Evolutionary conservation across 306 rosid genomes (phyloP), one percentile per base, ranked within the genome.

Genomic region (Arachis stenosperma): DNA sequence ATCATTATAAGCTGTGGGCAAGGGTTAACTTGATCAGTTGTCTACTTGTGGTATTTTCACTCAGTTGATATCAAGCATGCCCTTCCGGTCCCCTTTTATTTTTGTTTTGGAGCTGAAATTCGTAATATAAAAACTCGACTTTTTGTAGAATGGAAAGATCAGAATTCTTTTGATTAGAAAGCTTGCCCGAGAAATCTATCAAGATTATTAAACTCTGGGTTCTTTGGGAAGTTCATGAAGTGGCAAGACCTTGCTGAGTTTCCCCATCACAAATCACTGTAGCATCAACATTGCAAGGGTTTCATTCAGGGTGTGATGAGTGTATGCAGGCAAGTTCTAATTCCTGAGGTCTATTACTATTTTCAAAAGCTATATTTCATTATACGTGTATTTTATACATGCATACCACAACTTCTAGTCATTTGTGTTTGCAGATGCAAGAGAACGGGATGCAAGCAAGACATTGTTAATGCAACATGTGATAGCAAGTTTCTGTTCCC

Each of bases 271-370:
- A 7, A 17, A 39, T 61, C 43, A 15, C 7, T 46, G n/a, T 79
- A 27, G 42, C 52, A 50, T 52, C 36, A 6, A 63, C 7, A n/a
- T 50, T 55, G 77, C 65, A 36, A 63, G 30, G 66, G 65, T 52
- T 33, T 33, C 61, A 51, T 65, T 41, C 58, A 33, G 12, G 64
- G 10, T 58, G 39, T 57, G 52, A 37, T 6, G 71, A 61, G 59
- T 27, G 29, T 78, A 44, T 60, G 11, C 11, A 54, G 81, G 69
- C 78, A 58, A 65, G 67, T 61, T 68, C 15, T 9, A 10, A 68
- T 52, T 41, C 67, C 40, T 5, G 1, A 73, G 70, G 53, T 50
- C 65, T 12, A 12, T 76, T 22, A 29, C 37, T 62, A 8, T 10
- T 72, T 61, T 71, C 63, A 56, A 7, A 9, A 11, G 17, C 46